These are phyloP conservation scores for Brasenia schreberi DNA, from an alignment of 164 flowering plant species.

Conservation along the genomic window DNA sequence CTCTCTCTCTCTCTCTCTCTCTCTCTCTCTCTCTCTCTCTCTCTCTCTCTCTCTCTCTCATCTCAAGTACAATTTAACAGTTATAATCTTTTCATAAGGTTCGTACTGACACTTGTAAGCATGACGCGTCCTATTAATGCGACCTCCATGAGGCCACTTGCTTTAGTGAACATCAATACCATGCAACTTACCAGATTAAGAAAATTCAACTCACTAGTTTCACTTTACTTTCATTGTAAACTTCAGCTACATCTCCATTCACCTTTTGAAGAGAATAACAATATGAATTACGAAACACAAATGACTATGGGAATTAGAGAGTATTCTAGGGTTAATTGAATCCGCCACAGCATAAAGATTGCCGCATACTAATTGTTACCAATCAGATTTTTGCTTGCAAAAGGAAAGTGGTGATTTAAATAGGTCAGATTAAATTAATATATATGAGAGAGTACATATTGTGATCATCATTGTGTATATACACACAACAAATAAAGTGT, in stretches of 20 bases:
- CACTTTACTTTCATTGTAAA: too few species aligned
- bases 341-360: too few species aligned
- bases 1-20: too few species aligned
- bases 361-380: too few species aligned
- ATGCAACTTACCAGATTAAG: not conserved
- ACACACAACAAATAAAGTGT: slow-evolving; percentile 3
- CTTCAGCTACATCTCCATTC: too few species aligned
- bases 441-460: slow-evolving; percentile 8
- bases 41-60: not conserved
- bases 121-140: not conserved
- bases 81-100: not conserved
- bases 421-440: slow-evolving; percentile 3
- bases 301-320: too few species aligned
- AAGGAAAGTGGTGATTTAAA: slow-evolving; percentile 2
- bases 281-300: too few species aligned
- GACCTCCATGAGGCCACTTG: slow-evolving; percentile 5
- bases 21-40: not conserved
- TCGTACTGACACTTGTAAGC: not conserved
- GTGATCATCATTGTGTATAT: slow-evolving; percentile 1
- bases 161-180: slow-evolving; percentile 7
- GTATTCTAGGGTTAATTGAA: too few species aligned
- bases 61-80: too few species aligned
- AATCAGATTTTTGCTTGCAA: too few species aligned
- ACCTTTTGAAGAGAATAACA: too few species aligned
- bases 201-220: too few species aligned